These are phyloP conservation scores for Salinomyces thailandicus DNA, from an alignment of 2,329 filamentous ascomycete genomes.

Conservation along the genomic window DNA sequence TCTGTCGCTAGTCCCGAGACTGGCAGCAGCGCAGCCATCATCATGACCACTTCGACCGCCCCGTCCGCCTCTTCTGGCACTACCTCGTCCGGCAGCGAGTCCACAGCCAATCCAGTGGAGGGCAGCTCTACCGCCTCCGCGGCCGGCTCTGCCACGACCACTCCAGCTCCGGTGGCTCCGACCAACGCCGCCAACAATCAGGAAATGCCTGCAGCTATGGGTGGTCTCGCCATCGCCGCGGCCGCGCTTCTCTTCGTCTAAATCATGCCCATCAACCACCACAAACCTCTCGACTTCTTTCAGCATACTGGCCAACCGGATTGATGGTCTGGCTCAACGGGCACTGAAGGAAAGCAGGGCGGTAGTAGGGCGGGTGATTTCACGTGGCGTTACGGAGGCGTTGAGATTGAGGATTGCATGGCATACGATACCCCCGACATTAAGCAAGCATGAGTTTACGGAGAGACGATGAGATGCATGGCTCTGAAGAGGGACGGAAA, in stretches of 20 bases:
- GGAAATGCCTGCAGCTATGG: conserved; percentile 10
- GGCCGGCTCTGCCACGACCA: conserved; percentile 5
- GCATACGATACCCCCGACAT: conserved; percentile 1
- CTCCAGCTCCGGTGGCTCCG: conserved; percentile 6
- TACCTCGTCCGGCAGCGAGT: conserved; percentile 1
- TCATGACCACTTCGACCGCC: conserved; percentile 2
- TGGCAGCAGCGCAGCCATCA: conserved; percentile 1
- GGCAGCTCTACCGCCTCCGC: conserved; percentile 2
- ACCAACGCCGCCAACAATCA: conserved; percentile 10
- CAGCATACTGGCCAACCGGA: no score
- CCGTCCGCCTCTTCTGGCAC: neutral
- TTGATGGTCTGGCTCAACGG: no score
- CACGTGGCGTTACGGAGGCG: neutral
- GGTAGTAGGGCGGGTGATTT: neutral
- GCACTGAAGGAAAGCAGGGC: conserved; percentile 1
- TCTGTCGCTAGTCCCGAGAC: conserved; percentile 3
- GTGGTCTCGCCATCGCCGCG: conserved; percentile 9
- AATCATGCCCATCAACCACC: no score
- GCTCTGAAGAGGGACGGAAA: neutral
- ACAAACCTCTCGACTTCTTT: no score
- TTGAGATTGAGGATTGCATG: neutral
- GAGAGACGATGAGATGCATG: neutral
- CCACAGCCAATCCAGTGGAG: conserved; percentile 3
- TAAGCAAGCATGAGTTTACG: neutral
- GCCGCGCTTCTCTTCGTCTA: conserved; percentile 5